Conservation (phyloP, 768 basidiomycete genomes). For the Kwoniella newhampshirensis region DNA sequence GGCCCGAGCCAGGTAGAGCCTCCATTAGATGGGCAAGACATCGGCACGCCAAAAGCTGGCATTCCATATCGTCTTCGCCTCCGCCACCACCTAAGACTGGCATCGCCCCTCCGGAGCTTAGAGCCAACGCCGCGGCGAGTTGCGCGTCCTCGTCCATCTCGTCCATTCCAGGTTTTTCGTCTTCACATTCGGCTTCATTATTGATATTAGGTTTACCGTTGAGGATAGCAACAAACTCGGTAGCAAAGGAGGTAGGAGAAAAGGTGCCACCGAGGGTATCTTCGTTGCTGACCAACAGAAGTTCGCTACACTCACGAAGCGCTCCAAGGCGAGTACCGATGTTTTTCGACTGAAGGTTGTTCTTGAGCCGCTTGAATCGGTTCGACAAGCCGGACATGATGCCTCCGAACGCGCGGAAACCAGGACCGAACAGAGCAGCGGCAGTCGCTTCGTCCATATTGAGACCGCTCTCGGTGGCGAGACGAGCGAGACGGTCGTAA, state of each 20-base stretch:
- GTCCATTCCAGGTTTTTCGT: conserved; percentile 59
- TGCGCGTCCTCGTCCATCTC: conserved; percentile 70
- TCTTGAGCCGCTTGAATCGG: conserved; percentile 66
- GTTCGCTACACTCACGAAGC: conserved; percentile 88
- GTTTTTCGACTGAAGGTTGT: conserved; percentile 68
- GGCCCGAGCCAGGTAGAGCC: conserved; percentile 95
- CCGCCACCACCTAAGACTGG: conserved; percentile 56
- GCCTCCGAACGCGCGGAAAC: conserved; percentile 67
- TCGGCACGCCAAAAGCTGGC: conserved; percentile 91
- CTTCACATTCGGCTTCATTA: conserved; percentile 49
- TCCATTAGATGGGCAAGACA: conserved; percentile 98
- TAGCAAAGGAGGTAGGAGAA: conserved; percentile 85
- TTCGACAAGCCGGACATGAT: conserved; percentile 79
- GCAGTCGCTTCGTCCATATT: conserved; percentile 50
- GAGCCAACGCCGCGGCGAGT: conserved; percentile 79
- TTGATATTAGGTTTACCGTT: conserved; percentile 57
- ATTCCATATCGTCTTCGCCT: conserved; percentile 61
- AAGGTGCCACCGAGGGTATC: conserved; percentile 88
- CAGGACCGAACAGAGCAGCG: conserved; percentile 59
- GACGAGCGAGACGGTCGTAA: conserved; percentile 32
- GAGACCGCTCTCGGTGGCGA: conserved; percentile 32
- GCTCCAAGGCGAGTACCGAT: conserved; percentile 67
- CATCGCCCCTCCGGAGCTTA: conserved; percentile 59
- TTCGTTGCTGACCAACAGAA: conserved; percentile 93
- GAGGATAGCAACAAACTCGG: conserved; percentile 86